phyloP scores from a whole-genome alignment of 768 basidiomycete genomes.

The Termitomyces sp. region DNA sequence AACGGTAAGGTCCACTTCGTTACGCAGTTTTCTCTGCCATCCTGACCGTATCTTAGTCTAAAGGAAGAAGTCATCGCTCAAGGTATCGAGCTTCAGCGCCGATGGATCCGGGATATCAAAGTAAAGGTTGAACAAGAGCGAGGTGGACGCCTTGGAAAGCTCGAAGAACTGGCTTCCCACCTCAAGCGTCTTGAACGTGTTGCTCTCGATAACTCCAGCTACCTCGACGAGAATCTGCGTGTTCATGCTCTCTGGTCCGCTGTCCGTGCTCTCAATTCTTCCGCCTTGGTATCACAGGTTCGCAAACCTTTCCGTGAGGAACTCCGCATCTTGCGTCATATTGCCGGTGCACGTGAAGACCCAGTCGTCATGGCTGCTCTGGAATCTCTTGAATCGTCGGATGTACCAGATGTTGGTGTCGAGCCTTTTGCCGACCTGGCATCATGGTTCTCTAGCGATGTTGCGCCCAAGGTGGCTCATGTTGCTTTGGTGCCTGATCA shows the following conservation, averaged over 20 bases:
- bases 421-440: conserved; percentile 88
- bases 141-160: conserved; percentile 88
- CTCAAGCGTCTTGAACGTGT: conserved; percentile 89
- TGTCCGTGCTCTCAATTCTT: conserved; percentile 68
- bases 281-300: conserved; percentile 56
- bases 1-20: conserved; percentile 54
- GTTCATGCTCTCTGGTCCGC: conserved; percentile 92
- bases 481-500: conserved; percentile 93
- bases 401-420: conserved; percentile 73
- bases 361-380: conserved; percentile 59
- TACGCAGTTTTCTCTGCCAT: neutral
- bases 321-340: conserved; percentile 74
- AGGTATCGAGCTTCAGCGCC: conserved; percentile 93
- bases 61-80: conserved; percentile 94
- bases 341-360: conserved; percentile 68
- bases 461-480: conserved; percentile 76
- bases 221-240: conserved; percentile 91
- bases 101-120: conserved; percentile 97
- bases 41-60: conserved; percentile 42
- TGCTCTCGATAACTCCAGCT: conserved; percentile 83
- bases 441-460: conserved; percentile 83
- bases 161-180: conserved; percentile 87
- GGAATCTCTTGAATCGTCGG: conserved; percentile 62
- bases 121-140: conserved; percentile 95
- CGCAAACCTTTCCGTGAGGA: conserved; percentile 88